These are phyloP conservation scores for Kodamaea suecica DNA, from an alignment of 1,139 yeast genomes.

Conservation along the genomic window DNA sequence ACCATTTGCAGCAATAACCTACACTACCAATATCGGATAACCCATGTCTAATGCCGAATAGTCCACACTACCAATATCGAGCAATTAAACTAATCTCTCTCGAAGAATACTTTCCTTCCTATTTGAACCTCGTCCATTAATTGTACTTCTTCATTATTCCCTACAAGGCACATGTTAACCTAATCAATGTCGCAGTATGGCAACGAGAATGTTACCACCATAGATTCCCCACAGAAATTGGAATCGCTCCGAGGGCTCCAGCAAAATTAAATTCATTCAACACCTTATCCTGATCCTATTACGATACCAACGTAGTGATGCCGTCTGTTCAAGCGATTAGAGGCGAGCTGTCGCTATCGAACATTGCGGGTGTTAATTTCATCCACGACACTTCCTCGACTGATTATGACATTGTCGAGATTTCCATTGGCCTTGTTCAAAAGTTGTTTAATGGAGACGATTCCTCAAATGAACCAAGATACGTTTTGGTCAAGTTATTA, in stretches of 20 bases:
- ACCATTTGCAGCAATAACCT: too few relatives aligned
- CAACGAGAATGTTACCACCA: too few relatives aligned
- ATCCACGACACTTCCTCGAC: constrained; percentile 10
- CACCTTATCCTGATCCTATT: neutral
- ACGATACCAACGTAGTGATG: constrained; percentile 11
- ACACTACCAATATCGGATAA: too few relatives aligned
- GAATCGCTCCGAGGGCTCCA: constrained; percentile 3
- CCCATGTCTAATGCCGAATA: too few relatives aligned
- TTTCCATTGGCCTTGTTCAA: constrained; percentile 35
- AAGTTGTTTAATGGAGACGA: constrained; percentile 30
- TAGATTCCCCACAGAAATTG: constrained; percentile 10
- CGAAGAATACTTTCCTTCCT: too few relatives aligned
- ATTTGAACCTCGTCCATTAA: too few relatives aligned
- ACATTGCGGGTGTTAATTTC: constrained; percentile 20
- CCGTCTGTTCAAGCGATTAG: constrained; percentile 15
- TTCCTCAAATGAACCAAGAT: constrained; percentile 16
- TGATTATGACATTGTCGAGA: constrained; percentile 27
- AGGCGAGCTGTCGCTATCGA: constrained; percentile 17
- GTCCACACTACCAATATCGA: too few relatives aligned
- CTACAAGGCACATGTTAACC: too few relatives aligned
- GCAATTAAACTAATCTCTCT: too few relatives aligned
- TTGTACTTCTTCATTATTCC: too few relatives aligned
- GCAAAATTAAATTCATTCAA: neutral
- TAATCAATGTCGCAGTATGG: neutral
- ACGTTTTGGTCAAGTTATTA: constrained; percentile 34